Percentiles rank a stretch among this genome's conserved stretches.
Evolutionary conservation across 1,139 yeast species (phyloP).

Genomic region (Debaryomycetaceae sp.): DNA sequence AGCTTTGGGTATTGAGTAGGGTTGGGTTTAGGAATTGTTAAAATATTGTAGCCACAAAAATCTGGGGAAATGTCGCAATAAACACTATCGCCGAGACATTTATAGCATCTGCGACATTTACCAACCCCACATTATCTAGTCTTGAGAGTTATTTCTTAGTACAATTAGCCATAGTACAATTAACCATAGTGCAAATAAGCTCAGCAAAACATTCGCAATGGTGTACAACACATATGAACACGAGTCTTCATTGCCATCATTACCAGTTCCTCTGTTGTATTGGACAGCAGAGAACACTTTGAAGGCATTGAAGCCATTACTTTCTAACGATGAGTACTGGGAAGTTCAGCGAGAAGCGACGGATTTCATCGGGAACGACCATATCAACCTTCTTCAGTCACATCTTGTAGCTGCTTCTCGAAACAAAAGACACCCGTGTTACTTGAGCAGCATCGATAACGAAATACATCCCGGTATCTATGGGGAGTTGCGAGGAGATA

Average conservation of each 20-base stretch:
- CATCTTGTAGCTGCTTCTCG: constrained; percentile 47
- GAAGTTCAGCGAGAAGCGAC: constrained; percentile 39
- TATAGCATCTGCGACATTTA: not conserved
- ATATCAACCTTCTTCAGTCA: constrained; percentile 47
- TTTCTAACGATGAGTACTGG: constrained; percentile 40
- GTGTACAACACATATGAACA: constrained; percentile 14
- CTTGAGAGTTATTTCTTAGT: not conserved
- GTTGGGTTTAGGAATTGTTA: no score
- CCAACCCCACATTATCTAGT: not conserved
- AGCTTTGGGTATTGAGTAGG: no score
- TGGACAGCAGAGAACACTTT: constrained; percentile 47
- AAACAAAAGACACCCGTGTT: constrained; percentile 44
- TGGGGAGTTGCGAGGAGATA: constrained; percentile 62
- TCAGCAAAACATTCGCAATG: no score
- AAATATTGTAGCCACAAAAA: no score
- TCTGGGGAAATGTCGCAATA: not conserved
- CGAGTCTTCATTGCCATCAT: constrained; percentile 33
- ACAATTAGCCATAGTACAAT: no score
- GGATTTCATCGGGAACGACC: constrained; percentile 39
- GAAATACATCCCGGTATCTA: constrained; percentile 62
- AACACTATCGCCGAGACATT: not conserved
- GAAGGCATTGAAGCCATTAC: constrained; percentile 48
- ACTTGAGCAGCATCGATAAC: constrained; percentile 58
- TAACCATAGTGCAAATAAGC: no score
- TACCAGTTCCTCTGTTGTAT: constrained; percentile 54